Evolutionary conservation across 148 eudicot genomes (phyloP).

Genomic region (Pouteria glomerata): DNA sequence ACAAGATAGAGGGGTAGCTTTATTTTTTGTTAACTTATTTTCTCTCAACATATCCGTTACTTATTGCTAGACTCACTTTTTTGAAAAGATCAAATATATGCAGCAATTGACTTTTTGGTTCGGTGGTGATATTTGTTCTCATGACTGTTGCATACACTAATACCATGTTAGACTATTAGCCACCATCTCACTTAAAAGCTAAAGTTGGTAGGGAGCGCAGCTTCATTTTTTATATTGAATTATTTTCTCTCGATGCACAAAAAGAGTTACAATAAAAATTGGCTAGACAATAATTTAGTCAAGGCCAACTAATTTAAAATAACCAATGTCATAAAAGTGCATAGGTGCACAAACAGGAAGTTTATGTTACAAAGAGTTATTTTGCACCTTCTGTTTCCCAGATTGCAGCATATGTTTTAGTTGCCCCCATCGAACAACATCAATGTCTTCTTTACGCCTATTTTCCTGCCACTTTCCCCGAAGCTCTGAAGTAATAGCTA

Average conservation of each 20-base stretch:
- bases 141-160: too few relatives aligned
- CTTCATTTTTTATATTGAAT: too few relatives aligned
- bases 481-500: constrained; percentile 74
- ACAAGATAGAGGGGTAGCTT: too few relatives aligned
- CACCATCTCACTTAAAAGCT: too few relatives aligned
- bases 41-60: too few relatives aligned
- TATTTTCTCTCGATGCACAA: not conserved
- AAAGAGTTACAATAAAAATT: not conserved
- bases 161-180: too few relatives aligned
- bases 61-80: too few relatives aligned
- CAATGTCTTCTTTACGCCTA: constrained; percentile 55
- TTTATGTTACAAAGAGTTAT: not conserved
- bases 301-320: not conserved
- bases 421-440: constrained; percentile 66
- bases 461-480: constrained; percentile 77
- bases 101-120: too few relatives aligned
- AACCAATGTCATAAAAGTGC: not conserved
- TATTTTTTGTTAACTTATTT: too few relatives aligned
- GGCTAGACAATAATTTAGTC: not conserved
- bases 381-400: constrained; percentile 65
- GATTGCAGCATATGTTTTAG: constrained; percentile 60
- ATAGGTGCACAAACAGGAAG: not conserved
- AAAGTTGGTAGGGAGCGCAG: too few relatives aligned
- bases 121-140: too few relatives aligned
- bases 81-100: too few relatives aligned